Conservation (phyloP, 306 rosid species). For the Castanopsis chinensis region DNA sequence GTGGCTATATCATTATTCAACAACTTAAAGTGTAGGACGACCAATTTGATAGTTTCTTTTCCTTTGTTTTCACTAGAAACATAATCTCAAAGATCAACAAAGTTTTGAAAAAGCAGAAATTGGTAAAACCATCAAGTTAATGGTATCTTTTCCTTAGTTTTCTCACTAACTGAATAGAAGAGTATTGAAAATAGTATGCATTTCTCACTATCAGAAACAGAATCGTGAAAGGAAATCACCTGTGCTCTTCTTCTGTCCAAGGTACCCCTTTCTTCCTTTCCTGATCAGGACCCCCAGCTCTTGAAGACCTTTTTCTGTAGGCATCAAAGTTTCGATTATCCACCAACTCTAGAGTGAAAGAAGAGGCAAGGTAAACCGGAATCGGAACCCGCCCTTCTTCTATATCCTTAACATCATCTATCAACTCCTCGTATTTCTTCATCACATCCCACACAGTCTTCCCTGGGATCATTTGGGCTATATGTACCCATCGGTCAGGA, state of each 20-base stretch:
- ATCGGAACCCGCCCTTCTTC: conserved; percentile 81
- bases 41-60: neutral
- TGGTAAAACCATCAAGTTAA: too few relatives aligned
- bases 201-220: neutral
- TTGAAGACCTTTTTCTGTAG: conserved; percentile 45
- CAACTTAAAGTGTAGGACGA: neutral
- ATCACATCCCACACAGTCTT: conserved; percentile 77
- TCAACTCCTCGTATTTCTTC: conserved; percentile 78
- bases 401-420: conserved; percentile 74
- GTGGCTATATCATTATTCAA: neutral
- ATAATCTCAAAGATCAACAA: neutral
- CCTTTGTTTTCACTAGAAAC: neutral
- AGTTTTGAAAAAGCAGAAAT: neutral
- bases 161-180: neutral
- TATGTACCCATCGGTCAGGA: conserved; percentile 70
- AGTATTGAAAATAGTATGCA: neutral
- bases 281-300: conserved; percentile 56
- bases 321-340: conserved; percentile 57
- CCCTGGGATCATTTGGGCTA: conserved; percentile 88
- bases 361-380: conserved; percentile 66
- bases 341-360: conserved; percentile 60
- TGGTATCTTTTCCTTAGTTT: neutral
- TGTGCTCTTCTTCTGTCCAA: conserved; percentile 90
- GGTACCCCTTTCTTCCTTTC: conserved; percentile 78
- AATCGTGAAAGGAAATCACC: conserved; percentile 36